Conservation (phyloP, 495 filamentous ascomycete species). For the Friedmanniomyces simplex region DNA sequence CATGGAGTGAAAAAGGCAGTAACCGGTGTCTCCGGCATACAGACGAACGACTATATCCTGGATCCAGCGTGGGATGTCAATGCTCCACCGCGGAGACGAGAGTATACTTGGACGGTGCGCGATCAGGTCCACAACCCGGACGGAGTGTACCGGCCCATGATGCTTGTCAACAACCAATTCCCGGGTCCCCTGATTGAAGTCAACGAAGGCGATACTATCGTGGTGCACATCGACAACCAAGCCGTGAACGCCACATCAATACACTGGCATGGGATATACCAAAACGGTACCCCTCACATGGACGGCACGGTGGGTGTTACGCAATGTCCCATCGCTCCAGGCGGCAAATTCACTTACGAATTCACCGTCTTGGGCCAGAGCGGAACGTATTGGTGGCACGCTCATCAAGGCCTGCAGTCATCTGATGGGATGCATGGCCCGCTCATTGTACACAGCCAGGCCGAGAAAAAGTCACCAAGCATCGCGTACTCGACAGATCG, state of each 20-base stretch:
- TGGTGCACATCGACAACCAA: constrained; percentile 19
- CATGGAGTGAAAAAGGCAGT: not conserved
- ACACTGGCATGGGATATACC: constrained; percentile 26
- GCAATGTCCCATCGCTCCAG: constrained; percentile 28
- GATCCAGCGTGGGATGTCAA: constrained; percentile 39
- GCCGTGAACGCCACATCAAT: constrained; percentile 19
- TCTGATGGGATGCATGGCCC: constrained; percentile 48
- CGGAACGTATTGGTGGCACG: constrained; percentile 33
- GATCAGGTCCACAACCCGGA: constrained; percentile 44
- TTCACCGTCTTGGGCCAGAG: constrained; percentile 27
- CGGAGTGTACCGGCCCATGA: constrained; percentile 35
- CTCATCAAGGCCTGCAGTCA: constrained; percentile 26
- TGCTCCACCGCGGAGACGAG: constrained; percentile 32
- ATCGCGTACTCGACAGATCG: constrained; percentile 41
- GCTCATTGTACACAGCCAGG: constrained; percentile 41
- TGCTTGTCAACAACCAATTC: constrained; percentile 22
- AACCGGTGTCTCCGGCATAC: not conserved
- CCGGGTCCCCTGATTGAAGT: constrained; percentile 21
- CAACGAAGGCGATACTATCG: constrained; percentile 22
- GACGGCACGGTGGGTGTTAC: constrained; percentile 25
- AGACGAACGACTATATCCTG: constrained; percentile 35
- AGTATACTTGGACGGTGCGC: constrained; percentile 41
- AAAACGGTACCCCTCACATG: constrained; percentile 22
- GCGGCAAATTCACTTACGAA: constrained; percentile 28
- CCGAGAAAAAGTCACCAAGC: constrained; percentile 34